These are phyloP conservation scores for Lasiodiplodia sp. DNA, from an alignment of 2,329 filamentous ascomycete species.

Conservation along the genomic window DNA sequence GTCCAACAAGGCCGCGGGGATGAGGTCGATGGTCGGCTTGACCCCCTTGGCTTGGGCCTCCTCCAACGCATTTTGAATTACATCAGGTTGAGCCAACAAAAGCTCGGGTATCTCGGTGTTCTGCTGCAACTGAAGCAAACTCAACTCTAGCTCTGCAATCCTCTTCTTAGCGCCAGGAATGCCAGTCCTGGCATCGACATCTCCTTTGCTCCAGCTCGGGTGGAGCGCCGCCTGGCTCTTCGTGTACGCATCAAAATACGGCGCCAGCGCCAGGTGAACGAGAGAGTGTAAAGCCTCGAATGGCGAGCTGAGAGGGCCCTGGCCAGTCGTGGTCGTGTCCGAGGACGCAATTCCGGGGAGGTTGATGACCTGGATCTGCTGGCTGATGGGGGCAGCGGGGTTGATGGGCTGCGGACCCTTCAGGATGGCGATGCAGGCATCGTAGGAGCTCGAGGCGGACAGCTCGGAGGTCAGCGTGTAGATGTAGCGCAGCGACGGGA, in stretches of 20 bases:
- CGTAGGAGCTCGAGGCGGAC: conserved; percentile 78
- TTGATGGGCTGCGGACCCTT: conserved; percentile 92
- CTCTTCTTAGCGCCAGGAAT: conserved; percentile 98
- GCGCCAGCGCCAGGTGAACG: conserved; percentile 88
- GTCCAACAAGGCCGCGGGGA: conserved; percentile 77
- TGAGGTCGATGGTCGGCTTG: conserved; percentile 78
- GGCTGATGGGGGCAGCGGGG: conserved; percentile 78
- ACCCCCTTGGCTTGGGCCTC: conserved; percentile 72
- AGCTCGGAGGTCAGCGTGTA: conserved; percentile 87
- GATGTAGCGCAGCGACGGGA: conserved; percentile 59
- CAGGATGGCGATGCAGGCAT: conserved; percentile 85
- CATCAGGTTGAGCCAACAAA: conserved; percentile 83
- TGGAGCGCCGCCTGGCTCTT: conserved; percentile 61
- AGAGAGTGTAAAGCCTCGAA: conserved; percentile 93
- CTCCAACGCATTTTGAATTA: conserved; percentile 85
- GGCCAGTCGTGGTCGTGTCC: conserved; percentile 70
- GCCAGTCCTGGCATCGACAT: conserved; percentile 90
- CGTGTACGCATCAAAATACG: conserved; percentile 97
- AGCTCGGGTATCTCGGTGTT: conserved; percentile 98
- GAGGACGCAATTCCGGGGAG: conserved; percentile 81
- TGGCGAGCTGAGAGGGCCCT: conserved; percentile 77
- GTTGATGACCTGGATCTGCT: conserved; percentile 92
- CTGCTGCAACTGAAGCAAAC: conserved; percentile 89
- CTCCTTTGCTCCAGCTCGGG: conserved; percentile 73
- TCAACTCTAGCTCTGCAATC: conserved; percentile 91